A percentile compares a stretch with the other conserved stretches of the same genome.
phyloP scores from a whole-genome alignment of 106 monocot species.

The Gastrodia elata region DNA sequence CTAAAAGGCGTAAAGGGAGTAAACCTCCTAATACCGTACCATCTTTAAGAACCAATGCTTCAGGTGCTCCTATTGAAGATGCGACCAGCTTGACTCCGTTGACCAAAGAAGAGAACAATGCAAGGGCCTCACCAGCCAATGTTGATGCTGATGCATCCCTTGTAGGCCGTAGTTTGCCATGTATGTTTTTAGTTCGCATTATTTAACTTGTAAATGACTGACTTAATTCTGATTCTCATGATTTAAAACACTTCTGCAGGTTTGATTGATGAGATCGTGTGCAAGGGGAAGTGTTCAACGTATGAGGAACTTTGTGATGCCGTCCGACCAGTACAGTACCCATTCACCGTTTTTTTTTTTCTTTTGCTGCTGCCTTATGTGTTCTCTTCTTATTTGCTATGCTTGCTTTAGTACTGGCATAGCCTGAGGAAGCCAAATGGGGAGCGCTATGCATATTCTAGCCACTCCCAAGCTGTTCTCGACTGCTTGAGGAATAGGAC shows the following conservation, averaged over 20 bases:
- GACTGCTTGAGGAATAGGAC: slow-evolving; percentile 73
- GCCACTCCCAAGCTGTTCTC: slow-evolving; percentile 67
- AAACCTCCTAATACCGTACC: slow-evolving; percentile 21
- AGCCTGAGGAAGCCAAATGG: slow-evolving; percentile 77
- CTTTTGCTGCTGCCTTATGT: slow-evolving; percentile 4
- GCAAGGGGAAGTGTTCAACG: slow-evolving; percentile 33
- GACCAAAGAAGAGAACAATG: slow-evolving; percentile 21
- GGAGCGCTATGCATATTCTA: slow-evolving; percentile 71
- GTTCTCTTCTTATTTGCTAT: no score
- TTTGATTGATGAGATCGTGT: slow-evolving; percentile 78
- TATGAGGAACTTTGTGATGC: slow-evolving; percentile 73
- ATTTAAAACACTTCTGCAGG: slow-evolving; percentile 31
- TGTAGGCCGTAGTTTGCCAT: slow-evolving; percentile 46
- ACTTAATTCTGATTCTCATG: not conserved
- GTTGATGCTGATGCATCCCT: slow-evolving; percentile 17
- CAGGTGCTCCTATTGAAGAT: slow-evolving; percentile 19
- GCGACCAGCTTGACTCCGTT: slow-evolving; percentile 11
- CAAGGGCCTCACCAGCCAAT: slow-evolving; percentile 24
- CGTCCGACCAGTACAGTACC: slow-evolving; percentile 47
- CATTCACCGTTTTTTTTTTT: not conserved
- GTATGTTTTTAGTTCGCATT: slow-evolving; percentile 20
- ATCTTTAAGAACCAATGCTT: slow-evolving; percentile 24
- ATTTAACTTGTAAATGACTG: not conserved
- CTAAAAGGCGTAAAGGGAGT: slow-evolving; percentile 29
- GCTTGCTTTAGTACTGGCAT: slow-evolving; percentile 59